Base-by-base conservation (phyloP, 129 eudicot genomes). In the Chrysanthemum lavandulifolium region DNA sequence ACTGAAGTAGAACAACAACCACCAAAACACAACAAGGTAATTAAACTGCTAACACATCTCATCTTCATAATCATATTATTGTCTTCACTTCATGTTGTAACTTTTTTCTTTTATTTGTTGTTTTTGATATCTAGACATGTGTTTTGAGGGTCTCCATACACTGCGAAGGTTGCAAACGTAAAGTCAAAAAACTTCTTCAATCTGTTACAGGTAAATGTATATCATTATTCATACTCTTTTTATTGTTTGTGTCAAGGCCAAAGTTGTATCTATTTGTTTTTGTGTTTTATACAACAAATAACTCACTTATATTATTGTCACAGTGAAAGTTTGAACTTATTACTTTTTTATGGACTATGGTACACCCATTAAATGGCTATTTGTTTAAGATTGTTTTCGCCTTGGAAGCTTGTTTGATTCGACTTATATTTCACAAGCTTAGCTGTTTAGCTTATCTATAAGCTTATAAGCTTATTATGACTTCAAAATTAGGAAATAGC, bases 161-260 rank as follows among this genome's bases (percentile, higher is more conserved):
- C 74, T 90, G 96, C 62, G 83, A 85, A 77, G 94, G 93, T 63
- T 90, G 96, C 87, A 87, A 81, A 50, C 81, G 78, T 60, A 90
- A 90, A 69, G 96, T 90, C 61, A 79, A 81, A 18, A 87, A 83
- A 57, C 77, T 85, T 13, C 86, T 90, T 69, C 61, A 59, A 47
- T 82, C 82, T 47, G 59, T 90, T 19, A 80, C 76, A 73, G 92
- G 96, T 89, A 86, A 14, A 13, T n/a, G 2, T n/a, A 33, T 2
- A 7, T 31, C 36, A 31, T 31, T 31, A 31, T 31, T 31, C 36
- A 31, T 31, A 31, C 36, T 31, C 36, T 31, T 31, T 31, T 31
- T 31, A 31, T 31, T 31, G 36, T 31, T 31, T 29, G 2, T 59
- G 33, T 9, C 25, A 1, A 16, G 33, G 33, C 33, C 33, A 2